Conservation (phyloP, 768 basidiomycete species). For the Pholiota microspora region DNA sequence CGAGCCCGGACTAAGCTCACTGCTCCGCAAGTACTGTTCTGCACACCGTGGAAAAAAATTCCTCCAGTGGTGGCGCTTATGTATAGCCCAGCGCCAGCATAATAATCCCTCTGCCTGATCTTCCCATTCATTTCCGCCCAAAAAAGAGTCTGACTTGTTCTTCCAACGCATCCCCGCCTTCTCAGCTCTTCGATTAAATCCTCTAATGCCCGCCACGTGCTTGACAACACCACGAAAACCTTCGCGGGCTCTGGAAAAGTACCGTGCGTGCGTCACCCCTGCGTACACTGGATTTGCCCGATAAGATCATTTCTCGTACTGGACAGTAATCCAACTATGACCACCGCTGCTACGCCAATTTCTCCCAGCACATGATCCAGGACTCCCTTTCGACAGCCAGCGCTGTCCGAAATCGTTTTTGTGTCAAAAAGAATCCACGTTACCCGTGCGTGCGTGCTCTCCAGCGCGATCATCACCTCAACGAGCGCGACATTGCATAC, state of each 20-base stretch:
- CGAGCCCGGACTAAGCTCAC: background rate
- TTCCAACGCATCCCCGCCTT: conserved; percentile 4
- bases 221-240: background rate
- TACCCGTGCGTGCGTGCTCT: background rate
- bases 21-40: background rate
- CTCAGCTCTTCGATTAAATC: background rate
- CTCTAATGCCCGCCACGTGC: background rate
- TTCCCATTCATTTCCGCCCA: conserved; percentile 14
- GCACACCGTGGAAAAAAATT: background rate
- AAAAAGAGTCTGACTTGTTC: background rate
- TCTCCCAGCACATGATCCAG: background rate
- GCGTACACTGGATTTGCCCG: background rate
- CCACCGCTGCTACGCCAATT: background rate
- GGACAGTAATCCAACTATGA: background rate
- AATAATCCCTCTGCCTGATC: background rate
- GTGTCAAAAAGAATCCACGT: background rate
- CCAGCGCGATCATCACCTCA: background rate
- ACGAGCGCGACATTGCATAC: background rate
- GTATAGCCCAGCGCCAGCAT: background rate
- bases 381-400: background rate
- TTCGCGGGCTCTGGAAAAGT: background rate
- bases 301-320: background rate
- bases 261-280: background rate
- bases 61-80: background rate
- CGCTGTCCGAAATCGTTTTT: background rate